Conservation (phyloP, 192 early-diverging fungal genomes). For the Entophlyctis helioformis region DNA sequence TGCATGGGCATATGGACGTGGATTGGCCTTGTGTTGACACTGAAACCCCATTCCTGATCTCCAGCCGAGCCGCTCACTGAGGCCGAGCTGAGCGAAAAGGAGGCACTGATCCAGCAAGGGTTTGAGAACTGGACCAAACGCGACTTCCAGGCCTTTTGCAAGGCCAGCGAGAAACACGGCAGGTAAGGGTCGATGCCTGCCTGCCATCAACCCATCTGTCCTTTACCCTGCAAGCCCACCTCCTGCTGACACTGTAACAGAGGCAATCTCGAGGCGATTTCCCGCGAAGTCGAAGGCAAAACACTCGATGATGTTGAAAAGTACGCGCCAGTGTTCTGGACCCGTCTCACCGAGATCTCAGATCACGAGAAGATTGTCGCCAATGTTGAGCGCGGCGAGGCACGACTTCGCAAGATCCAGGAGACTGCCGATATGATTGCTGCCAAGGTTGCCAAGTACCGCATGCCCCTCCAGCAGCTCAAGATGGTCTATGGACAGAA, state of each 20-base stretch:
- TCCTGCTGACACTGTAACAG: no score
- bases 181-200: slow-evolving; percentile 20
- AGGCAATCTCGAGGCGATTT: slow-evolving; percentile 59
- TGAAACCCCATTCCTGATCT: no score
- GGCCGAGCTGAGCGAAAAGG: slow-evolving; percentile 72
- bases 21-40: no score
- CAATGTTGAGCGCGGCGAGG: slow-evolving; percentile 85
- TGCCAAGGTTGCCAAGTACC: slow-evolving; percentile 60
- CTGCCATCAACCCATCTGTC: neutral
- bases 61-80: slow-evolving; percentile 80
- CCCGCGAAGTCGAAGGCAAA: slow-evolving; percentile 86
- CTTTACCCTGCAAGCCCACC: neutral
- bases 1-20: neutral
- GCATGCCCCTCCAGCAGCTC: slow-evolving; percentile 77
- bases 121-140: slow-evolving; percentile 86
- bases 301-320: slow-evolving; percentile 69
- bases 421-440: slow-evolving; percentile 76
- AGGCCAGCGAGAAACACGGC: slow-evolving; percentile 76
- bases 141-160: slow-evolving; percentile 80
- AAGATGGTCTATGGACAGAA: slow-evolving; percentile 79
- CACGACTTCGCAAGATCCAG: slow-evolving; percentile 58
- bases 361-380: slow-evolving; percentile 79
- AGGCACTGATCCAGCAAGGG: slow-evolving; percentile 42
- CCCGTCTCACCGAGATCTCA: slow-evolving; percentile 63
- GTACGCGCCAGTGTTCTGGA: slow-evolving; percentile 84